These are phyloP conservation scores for Apophysomyces ossiformis DNA, from an alignment of 371 early-diverging fungal species.

Conservation along the genomic window DNA sequence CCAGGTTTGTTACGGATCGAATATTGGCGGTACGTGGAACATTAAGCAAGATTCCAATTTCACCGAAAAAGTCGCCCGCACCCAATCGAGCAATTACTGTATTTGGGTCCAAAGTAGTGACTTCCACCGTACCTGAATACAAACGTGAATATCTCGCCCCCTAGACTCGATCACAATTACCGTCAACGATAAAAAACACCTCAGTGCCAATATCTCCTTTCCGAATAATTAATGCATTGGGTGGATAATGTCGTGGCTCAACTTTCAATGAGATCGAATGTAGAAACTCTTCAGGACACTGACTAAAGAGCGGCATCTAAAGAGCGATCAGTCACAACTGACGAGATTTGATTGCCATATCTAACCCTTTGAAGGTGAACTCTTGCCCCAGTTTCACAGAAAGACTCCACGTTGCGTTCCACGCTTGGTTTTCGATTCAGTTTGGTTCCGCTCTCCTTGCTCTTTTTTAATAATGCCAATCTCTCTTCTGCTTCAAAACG, in stretches of 20 bases:
- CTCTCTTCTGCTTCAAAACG: conserved; percentile 64
- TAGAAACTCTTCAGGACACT: conserved; percentile 56
- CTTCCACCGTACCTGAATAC: conserved; percentile 38
- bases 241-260: conserved; percentile 54
- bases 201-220: conserved; percentile 79
- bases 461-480: conserved; percentile 41
- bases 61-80: conserved; percentile 72
- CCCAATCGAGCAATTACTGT: conserved; percentile 34
- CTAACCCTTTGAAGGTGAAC: conserved; percentile 39
- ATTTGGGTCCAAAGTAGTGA: conserved; percentile 21
- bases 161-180: conserved; percentile 42
- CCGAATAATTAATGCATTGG: conserved; percentile 50
- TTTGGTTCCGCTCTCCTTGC: background rate
- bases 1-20: conserved; percentile 60
- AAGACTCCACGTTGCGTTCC: conserved; percentile 20
- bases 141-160: background rate
- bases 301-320: conserved; percentile 58
- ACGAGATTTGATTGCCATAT: background rate
- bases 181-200: conserved; percentile 84
- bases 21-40: conserved; percentile 82
- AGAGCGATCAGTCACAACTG: background rate
- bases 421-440: conserved; percentile 12
- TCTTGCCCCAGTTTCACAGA: conserved; percentile 30
- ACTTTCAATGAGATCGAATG: conserved; percentile 56
- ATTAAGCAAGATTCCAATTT: conserved; percentile 81